Evolutionary conservation across 2,329 filamentous ascomycete species (phyloP).

Genomic region (Tolypocladium tundrense): DNA sequence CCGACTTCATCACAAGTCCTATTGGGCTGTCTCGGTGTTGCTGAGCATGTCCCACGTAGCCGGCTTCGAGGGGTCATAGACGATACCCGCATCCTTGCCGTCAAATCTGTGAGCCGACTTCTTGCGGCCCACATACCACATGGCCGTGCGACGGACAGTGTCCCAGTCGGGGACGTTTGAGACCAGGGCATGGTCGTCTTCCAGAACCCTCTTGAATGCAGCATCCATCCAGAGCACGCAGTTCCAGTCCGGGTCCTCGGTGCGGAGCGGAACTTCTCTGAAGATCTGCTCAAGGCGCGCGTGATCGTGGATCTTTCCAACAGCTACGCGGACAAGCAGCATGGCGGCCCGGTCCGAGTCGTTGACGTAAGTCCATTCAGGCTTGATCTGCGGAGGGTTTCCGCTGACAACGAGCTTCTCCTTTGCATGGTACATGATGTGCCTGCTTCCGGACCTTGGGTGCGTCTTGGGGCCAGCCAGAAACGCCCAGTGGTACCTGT

Average conservation of each 20-base stretch:
- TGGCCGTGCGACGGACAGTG: slow-evolving; percentile 20
- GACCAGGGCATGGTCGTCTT: slow-evolving; percentile 18
- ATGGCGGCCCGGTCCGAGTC: slow-evolving; percentile 3
- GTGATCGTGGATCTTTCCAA: slow-evolving; percentile 21
- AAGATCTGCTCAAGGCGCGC: slow-evolving; percentile 17
- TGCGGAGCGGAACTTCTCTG: slow-evolving; percentile 17
- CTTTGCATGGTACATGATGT: slow-evolving; percentile 20
- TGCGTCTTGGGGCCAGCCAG: slow-evolving; percentile 23
- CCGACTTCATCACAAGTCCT: background rate
- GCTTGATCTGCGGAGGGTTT: slow-evolving; percentile 3
- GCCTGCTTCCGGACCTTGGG: slow-evolving; percentile 10
- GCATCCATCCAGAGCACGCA: slow-evolving; percentile 33
- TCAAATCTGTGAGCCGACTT: slow-evolving; percentile 29
- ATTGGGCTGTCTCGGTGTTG: slow-evolving; percentile 9
- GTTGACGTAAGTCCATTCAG: slow-evolving; percentile 16
- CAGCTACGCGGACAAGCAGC: slow-evolving; percentile 14
- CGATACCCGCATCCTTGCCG: slow-evolving; percentile 10
- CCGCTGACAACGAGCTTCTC: slow-evolving; percentile 9
- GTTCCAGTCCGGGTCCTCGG: slow-evolving; percentile 25
- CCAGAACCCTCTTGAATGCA: slow-evolving; percentile 19
- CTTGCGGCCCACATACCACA: slow-evolving; percentile 28
- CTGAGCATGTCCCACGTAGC: slow-evolving; percentile 26
- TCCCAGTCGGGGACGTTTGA: slow-evolving; percentile 24
- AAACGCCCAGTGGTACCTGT: slow-evolving; percentile 27
- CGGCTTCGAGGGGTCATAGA: slow-evolving; percentile 17